phyloP scores from a whole-genome alignment of 2,329 filamentous ascomycete genomes.

The Geosmithia flava region DNA sequence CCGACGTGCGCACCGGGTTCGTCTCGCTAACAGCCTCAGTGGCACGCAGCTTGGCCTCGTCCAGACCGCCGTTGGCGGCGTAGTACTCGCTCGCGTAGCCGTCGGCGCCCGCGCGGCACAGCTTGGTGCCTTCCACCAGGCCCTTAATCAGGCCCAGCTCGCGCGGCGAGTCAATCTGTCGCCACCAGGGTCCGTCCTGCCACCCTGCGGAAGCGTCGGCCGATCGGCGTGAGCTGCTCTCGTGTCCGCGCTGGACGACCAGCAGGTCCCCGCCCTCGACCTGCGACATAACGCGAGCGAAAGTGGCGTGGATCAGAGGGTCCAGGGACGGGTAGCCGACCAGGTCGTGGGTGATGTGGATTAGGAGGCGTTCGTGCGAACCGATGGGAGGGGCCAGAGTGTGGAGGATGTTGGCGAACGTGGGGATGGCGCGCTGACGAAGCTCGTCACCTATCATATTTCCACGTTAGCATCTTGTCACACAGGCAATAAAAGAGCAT shows the following conservation, averaged over 20 bases:
- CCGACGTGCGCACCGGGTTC: slow-evolving; percentile 83
- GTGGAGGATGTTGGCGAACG: slow-evolving; percentile 88
- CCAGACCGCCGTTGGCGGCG: slow-evolving; percentile 61
- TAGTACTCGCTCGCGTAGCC: slow-evolving; percentile 81
- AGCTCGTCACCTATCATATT: slow-evolving; percentile 65
- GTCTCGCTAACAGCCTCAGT: slow-evolving; percentile 67
- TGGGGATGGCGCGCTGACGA: slow-evolving; percentile 75
- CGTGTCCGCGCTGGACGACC: slow-evolving; percentile 86
- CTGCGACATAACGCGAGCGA: slow-evolving; percentile 95
- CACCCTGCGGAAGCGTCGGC: slow-evolving; percentile 53
- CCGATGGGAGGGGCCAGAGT: slow-evolving; percentile 93
- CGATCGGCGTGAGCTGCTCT: slow-evolving; percentile 59
- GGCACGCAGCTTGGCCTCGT: slow-evolving; percentile 67
- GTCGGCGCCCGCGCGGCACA: slow-evolving; percentile 81
- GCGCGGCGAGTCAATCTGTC: slow-evolving; percentile 54
- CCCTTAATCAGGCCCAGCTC: slow-evolving; percentile 73
- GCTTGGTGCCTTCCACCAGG: slow-evolving; percentile 75
- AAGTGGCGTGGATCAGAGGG: slow-evolving; percentile 81
- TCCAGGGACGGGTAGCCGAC: slow-evolving; percentile 90
- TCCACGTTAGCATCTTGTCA: background rate
- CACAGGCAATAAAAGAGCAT: background rate
- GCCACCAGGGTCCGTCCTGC: slow-evolving; percentile 97
- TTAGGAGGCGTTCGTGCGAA: slow-evolving; percentile 90
- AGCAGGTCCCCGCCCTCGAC: slow-evolving; percentile 93
- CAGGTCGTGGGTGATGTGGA: slow-evolving; percentile 94